Evolutionary conservation across 495 filamentous ascomycete species (phyloP), one percentile per base, ranked within the genome.

Genomic region (Podospora pseudopauciseta): DNA sequence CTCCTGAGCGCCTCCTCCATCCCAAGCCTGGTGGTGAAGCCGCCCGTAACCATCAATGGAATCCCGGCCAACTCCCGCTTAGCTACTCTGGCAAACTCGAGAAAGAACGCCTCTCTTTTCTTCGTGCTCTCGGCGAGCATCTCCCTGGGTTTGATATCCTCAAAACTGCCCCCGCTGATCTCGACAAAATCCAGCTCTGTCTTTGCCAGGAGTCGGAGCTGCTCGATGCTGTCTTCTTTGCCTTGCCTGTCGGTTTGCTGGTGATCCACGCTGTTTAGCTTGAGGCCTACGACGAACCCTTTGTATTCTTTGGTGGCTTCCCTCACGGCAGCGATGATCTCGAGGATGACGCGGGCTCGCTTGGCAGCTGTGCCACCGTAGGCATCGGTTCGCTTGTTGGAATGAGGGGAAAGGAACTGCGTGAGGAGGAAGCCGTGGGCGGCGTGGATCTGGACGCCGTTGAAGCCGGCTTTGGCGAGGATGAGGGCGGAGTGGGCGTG

Each of bases 381-480:
- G 16, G 55, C 59, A 73, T 93, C 91, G 1, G 81, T 86, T 1
- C 90, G 82, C 68, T 80, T 72, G 77, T 93, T 93, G 63, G 68
- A 74, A n/a, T 70, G 77, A 65, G 86, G 82, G 67, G 88, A 86
- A 5, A 80, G 79, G 74, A 93, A 93, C 76, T 93, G 91, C 70
- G 91, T 86, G 62, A 91, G 79, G 65, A 93, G 74, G 70, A 91
- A 92, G 2, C 91, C 91, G 71, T 93, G 91, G 4, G 89, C 89
- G 49, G 80, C 87, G 70, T 92, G 90, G 64, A 92, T 80, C 78
- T 93, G 88, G 2, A 93, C 89, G 16, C 89, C 90, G 69, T 91
- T 89, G 63, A 92, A 93, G n/a, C 90, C 91, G 0, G 90, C 91
- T 5, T 80, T 80, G 11, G 91, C 80, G 1, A 85, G 84, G 59